These are phyloP conservation scores for Cucurbita argyrosperma DNA, from an alignment of 306 rosid species.

Conservation along the genomic window DNA sequence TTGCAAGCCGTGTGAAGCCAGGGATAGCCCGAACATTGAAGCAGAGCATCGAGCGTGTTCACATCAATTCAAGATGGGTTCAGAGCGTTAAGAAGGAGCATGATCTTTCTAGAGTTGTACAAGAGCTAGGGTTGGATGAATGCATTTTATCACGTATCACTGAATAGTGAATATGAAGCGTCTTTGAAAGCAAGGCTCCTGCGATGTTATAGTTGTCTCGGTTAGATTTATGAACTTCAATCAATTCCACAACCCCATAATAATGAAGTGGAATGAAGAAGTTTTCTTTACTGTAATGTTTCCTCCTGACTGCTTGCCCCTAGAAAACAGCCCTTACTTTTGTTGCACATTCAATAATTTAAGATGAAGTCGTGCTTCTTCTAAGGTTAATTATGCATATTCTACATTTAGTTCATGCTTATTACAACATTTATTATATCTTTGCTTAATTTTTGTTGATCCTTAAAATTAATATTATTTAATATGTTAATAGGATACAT, in stretches of 20 bases:
- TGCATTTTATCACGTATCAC: no score
- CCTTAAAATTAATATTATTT: no score
- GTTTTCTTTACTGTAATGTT: not conserved
- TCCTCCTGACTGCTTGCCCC: not conserved
- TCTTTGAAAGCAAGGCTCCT: not conserved
- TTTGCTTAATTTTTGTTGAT: not conserved
- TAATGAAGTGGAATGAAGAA: not conserved
- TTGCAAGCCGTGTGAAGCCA: slow-evolving; percentile 27
- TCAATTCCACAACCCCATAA: not conserved
- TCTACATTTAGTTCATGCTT: not conserved
- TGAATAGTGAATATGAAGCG: not conserved
- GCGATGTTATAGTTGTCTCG: not conserved
- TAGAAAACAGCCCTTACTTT: not conserved
- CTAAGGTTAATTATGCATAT: not conserved
- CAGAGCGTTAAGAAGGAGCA: slow-evolving; percentile 38
- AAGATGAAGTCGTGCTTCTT: not conserved
- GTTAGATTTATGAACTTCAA: not conserved
- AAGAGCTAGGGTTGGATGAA: slow-evolving; percentile 18
- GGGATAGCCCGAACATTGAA: slow-evolving; percentile 61
- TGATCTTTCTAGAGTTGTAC: slow-evolving; percentile 28
- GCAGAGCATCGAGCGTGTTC: slow-evolving; percentile 79
- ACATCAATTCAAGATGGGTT: slow-evolving; percentile 69
- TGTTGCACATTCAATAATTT: not conserved
- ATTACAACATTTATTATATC: not conserved
- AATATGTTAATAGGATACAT: no score